Evolutionary conservation across 2,329 filamentous ascomycete species (phyloP).

Genomic region (Colletotrichum lindemuthianum): DNA sequence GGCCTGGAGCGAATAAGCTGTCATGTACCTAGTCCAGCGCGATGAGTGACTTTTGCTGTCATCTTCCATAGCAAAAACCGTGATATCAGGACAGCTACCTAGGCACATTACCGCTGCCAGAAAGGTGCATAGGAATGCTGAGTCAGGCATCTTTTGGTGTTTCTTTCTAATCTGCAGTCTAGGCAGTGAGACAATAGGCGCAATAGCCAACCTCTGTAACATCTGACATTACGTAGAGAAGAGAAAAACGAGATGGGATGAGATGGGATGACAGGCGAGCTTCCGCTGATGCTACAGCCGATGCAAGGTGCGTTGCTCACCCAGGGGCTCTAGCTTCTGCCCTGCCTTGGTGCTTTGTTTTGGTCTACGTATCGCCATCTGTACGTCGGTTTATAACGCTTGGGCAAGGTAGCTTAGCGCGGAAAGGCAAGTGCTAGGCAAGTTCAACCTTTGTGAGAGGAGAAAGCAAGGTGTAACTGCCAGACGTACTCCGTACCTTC

Average conservation of each 20-base stretch:
- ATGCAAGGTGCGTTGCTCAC: slow-evolving; percentile 10
- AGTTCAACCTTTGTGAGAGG: slow-evolving; percentile 14
- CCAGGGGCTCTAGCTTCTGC: slow-evolving; percentile 28
- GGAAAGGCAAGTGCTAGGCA: neutral
- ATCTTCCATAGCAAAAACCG: neutral
- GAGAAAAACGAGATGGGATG: neutral
- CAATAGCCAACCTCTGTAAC: no score
- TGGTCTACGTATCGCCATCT: no score
- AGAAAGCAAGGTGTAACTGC: slow-evolving; percentile 22
- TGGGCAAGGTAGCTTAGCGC: slow-evolving; percentile 10
- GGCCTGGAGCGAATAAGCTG: slow-evolving; percentile 75
- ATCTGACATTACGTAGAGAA: no score
- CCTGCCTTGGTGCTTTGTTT: slow-evolving; percentile 17
- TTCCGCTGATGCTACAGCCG: no score
- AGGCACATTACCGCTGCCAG: no score
- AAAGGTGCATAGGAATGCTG: no score
- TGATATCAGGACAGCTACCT: neutral
- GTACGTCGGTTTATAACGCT: slow-evolving; percentile 13
- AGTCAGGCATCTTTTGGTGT: no score
- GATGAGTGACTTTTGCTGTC: neutral
- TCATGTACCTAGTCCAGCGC: neutral
- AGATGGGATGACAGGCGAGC: slow-evolving; percentile 20
- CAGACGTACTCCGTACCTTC: neutral
- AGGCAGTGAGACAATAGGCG: no score
- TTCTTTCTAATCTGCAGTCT: no score